These are phyloP conservation scores for Serendipita indica DNA, from an alignment of 768 basidiomycete species.

Conservation along the genomic window DNA sequence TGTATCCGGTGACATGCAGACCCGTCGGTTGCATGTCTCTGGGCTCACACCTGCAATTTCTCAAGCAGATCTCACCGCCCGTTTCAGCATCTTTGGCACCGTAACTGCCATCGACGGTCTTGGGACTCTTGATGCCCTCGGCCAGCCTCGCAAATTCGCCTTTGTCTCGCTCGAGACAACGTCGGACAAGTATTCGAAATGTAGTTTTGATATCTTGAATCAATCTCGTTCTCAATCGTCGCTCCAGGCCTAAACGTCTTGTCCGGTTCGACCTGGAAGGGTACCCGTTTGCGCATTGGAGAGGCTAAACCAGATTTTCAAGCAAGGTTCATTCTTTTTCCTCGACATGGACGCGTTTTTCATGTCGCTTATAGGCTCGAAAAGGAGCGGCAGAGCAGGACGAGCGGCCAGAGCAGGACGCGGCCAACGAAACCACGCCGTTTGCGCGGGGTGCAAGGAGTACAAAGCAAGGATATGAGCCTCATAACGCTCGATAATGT, in stretches of 20 bases:
- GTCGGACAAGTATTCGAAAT: conserved; percentile 42
- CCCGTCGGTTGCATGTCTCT: conserved; percentile 46
- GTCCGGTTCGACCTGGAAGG: conserved; percentile 77
- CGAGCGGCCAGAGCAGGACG: conserved; percentile 22
- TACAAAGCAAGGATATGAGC: conserved; percentile 47
- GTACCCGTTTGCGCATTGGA: conserved; percentile 66
- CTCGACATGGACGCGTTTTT: not conserved
- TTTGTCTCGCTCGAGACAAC: conserved; percentile 60
- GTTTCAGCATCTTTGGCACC: conserved; percentile 50
- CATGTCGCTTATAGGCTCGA: conserved; percentile 14
- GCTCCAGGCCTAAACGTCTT: conserved; percentile 51
- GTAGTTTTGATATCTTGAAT: conserved; percentile 27
- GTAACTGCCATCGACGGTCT: conserved; percentile 59
- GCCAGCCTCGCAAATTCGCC: conserved; percentile 53
- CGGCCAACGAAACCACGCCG: conserved; percentile 12
- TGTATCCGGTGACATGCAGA: not conserved
- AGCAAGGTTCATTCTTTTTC: conserved; percentile 35
- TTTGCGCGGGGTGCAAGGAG: conserved; percentile 23
- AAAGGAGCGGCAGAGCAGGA: conserved; percentile 23
- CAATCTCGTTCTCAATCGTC: not conserved
- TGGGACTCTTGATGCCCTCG: conserved; percentile 46
- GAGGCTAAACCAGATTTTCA: conserved; percentile 67
- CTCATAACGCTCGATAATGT: conserved; percentile 46
- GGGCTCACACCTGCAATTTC: conserved; percentile 57
- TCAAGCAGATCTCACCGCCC: conserved; percentile 37